These are phyloP conservation scores for Beauveria sp. DNA, from an alignment of 2,329 filamentous ascomycete genomes.

Conservation along the genomic window DNA sequence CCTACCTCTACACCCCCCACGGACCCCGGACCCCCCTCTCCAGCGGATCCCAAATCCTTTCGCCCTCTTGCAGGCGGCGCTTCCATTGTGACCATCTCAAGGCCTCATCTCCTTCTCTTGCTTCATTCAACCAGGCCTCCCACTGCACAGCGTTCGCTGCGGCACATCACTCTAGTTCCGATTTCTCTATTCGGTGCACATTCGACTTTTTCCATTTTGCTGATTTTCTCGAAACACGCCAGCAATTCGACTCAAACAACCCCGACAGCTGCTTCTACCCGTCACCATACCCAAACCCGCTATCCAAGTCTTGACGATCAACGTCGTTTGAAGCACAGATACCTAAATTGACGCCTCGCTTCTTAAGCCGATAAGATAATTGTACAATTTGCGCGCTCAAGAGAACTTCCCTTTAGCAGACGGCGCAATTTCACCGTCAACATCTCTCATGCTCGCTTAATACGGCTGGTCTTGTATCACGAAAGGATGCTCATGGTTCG, in stretches of 20 bases:
- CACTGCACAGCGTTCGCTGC: not conserved
- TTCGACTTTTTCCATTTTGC: not conserved
- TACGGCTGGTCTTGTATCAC: not conserved
- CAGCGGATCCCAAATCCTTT: conserved; percentile 3
- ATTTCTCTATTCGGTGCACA: not conserved
- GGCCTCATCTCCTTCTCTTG: not conserved
- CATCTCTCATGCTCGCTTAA: not conserved
- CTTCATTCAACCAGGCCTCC: not conserved
- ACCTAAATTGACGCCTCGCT: not conserved
- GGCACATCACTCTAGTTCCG: not conserved
- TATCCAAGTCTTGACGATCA: not conserved
- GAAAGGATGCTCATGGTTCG: conserved; percentile 7
- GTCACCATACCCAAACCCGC: not conserved
- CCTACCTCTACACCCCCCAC: not conserved
- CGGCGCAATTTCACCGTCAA: not conserved
- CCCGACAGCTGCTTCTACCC: not conserved
- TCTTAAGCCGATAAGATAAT: not conserved
- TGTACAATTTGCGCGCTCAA: not conserved
- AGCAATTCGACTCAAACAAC: not conserved
- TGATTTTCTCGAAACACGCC: not conserved
- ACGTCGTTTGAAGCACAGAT: not conserved
- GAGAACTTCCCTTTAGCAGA: not conserved
- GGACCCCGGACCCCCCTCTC: not conserved
- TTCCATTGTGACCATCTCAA: conserved; percentile 7
- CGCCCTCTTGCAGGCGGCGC: not conserved